Evolutionary conservation across 1,284 basidiomycete species (phyloP).

Genomic region (Sanghuangporus weigelae): DNA sequence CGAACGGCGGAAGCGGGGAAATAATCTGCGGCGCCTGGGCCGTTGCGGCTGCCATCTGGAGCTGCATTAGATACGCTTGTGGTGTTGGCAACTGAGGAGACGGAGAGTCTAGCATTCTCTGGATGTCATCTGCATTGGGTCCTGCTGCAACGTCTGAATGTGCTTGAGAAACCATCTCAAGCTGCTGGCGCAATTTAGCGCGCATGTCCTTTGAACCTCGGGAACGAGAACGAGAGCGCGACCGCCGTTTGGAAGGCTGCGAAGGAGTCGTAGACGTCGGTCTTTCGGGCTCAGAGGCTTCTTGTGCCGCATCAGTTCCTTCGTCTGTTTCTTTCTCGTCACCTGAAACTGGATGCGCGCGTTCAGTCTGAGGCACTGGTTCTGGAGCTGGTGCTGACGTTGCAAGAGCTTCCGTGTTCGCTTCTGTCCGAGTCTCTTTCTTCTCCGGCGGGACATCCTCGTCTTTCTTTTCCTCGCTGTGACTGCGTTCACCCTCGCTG

Average conservation of each 20-base stretch:
- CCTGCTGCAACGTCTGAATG: constrained; percentile 14
- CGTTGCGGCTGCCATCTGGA: constrained; percentile 27
- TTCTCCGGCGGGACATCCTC: constrained; percentile 22
- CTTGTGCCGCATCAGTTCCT: constrained; percentile 19
- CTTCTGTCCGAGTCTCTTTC: constrained; percentile 23
- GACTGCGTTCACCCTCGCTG: constrained; percentile 67
- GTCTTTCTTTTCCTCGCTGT: constrained; percentile 27
- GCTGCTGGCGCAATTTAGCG: constrained; percentile 34
- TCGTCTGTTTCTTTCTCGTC: constrained; percentile 17
- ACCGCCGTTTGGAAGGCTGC: constrained; percentile 53
- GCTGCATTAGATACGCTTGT: constrained; percentile 22
- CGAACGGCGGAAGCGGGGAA: constrained; percentile 13
- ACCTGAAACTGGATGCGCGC: constrained; percentile 21
- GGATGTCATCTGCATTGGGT: neutral
- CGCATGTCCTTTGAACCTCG: constrained; percentile 70
- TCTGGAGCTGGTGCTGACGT: constrained; percentile 18
- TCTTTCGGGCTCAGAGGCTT: constrained; percentile 24
- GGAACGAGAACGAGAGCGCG: constrained; percentile 70
- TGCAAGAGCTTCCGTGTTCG: neutral
- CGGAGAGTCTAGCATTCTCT: constrained; percentile 1
- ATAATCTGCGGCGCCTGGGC: constrained; percentile 6
- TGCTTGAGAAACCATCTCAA: constrained; percentile 10
- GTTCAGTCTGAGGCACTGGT: constrained; percentile 18
- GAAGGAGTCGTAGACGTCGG: constrained; percentile 21
- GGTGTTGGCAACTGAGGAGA: constrained; percentile 4